phyloP scores from a whole-genome alignment of 164 flowering plant species.

The Kingdonia uniflora region DNA sequence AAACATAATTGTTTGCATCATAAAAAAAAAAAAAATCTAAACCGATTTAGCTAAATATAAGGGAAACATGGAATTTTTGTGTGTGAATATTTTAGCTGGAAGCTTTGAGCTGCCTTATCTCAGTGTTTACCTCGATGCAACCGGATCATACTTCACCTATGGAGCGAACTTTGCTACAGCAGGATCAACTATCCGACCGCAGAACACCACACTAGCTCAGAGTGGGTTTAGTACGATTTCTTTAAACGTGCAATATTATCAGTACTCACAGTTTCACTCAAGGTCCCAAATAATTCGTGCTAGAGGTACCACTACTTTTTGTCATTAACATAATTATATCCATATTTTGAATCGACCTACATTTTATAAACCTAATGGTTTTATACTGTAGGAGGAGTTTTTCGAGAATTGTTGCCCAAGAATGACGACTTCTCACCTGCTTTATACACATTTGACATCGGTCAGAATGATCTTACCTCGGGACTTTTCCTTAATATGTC shows the following conservation, averaged over 20 bases:
- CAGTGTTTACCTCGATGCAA: slow-evolving; percentile 40
- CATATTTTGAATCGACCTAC: neutral
- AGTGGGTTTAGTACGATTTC: slow-evolving; percentile 60
- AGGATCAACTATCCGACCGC: slow-evolving; percentile 38
- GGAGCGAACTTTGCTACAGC: slow-evolving; percentile 54
- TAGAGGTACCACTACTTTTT: slow-evolving; percentile 13
- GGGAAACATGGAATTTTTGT: too few species aligned
- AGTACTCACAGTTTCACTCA: slow-evolving; percentile 29
- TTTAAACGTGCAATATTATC: slow-evolving; percentile 33
- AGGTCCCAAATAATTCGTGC: slow-evolving; percentile 22
- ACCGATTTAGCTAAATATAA: too few species aligned
- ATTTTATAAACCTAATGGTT: too few species aligned
- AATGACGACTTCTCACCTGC: slow-evolving; percentile 29
- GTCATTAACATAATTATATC: neutral
- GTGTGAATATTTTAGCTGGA: slow-evolving; percentile 34
- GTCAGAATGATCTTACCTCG: slow-evolving; percentile 46
- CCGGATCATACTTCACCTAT: slow-evolving; percentile 53
- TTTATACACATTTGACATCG: slow-evolving; percentile 46
- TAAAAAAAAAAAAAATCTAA: too few species aligned
- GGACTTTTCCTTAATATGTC: slow-evolving; percentile 25
- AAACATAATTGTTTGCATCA: too few species aligned
- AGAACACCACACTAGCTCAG: slow-evolving; percentile 30
- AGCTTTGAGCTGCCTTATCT: slow-evolving; percentile 37
- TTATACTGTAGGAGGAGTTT: slow-evolving; percentile 25
- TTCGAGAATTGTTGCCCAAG: slow-evolving; percentile 24